Conservation (phyloP, 805 yeast species). For the Myxozyma sirexii region DNA sequence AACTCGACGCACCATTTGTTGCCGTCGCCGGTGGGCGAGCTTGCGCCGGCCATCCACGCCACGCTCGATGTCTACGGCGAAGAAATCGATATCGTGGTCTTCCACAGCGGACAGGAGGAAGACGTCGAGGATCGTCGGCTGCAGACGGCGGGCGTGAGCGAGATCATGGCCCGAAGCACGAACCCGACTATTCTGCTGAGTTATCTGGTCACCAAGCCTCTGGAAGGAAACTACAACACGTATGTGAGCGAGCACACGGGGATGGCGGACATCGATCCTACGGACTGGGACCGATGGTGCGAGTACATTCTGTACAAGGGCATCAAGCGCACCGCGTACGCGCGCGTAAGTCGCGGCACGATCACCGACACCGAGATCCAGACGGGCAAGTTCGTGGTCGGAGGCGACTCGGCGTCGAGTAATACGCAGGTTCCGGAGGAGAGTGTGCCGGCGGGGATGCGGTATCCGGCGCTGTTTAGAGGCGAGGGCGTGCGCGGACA, state of each 20-base stretch:
- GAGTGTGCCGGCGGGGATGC: slow-evolving; percentile 59
- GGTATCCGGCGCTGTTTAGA: slow-evolving; percentile 76
- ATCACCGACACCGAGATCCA: slow-evolving; percentile 97
- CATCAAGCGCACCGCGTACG: slow-evolving; percentile 86
- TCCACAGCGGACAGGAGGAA: slow-evolving; percentile 98
- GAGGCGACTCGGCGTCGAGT: slow-evolving; percentile 52
- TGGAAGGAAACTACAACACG: slow-evolving; percentile 86
- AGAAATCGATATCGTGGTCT: slow-evolving; percentile 86
- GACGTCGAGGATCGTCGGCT: slow-evolving; percentile 90
- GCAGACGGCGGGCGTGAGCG: slow-evolving; percentile 75
- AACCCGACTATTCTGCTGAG: slow-evolving; percentile 84
- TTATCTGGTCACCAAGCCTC: slow-evolving; percentile 86
- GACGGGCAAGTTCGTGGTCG: slow-evolving; percentile 83
- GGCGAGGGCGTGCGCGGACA: slow-evolving; percentile 96
- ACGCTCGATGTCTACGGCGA: slow-evolving; percentile 89
- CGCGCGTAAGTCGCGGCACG: slow-evolving; percentile 87
- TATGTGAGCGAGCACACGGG: slow-evolving; percentile 82
- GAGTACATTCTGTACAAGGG: slow-evolving; percentile 90
- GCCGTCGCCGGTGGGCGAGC: slow-evolving; percentile 97
- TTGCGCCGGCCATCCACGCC: slow-evolving; percentile 98
- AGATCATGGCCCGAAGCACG: slow-evolving; percentile 77
- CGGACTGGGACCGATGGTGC: slow-evolving; percentile 98
- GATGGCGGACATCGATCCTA: slow-evolving; percentile 90
- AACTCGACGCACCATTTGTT: slow-evolving; percentile 86
- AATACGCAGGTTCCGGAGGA: slow-evolving; percentile 59